Evolutionary conservation across 768 basidiomycete species (phyloP).

Genomic region (Mrakia frigida): DNA sequence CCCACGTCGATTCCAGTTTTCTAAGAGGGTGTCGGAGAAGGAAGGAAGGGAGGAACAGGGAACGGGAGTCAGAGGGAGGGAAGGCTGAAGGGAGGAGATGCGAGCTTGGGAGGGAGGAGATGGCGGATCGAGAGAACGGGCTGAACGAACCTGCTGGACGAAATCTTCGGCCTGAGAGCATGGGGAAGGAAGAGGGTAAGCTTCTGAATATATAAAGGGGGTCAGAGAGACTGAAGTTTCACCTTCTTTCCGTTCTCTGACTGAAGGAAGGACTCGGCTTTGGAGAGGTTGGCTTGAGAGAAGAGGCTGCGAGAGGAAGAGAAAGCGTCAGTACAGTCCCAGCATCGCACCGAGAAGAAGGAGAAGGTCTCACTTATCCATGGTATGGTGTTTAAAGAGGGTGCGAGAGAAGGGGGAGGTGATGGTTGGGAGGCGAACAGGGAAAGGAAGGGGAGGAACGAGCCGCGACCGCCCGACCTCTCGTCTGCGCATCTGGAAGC

Average conservation of each 20-base stretch:
- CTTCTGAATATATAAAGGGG: not conserved
- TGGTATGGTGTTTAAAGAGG: not conserved
- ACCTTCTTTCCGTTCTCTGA: conserved; percentile 25
- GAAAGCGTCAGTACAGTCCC: not conserved
- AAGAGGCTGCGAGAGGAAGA: not conserved
- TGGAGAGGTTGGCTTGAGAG: not conserved
- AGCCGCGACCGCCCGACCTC: too few species aligned
- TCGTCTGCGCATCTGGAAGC: too few species aligned
- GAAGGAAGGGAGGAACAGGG: too few species aligned
- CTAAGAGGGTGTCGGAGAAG: not conserved
- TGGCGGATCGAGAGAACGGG: not conserved
- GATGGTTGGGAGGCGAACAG: not conserved
- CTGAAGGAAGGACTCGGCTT: conserved; percentile 20
- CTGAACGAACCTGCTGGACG: conserved; percentile 2
- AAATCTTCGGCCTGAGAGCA: conserved; percentile 1
- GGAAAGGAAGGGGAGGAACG: not conserved
- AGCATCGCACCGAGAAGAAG: not conserved
- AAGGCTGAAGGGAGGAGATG: not conserved
- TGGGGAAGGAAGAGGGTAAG: not conserved
- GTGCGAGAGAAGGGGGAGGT: not conserved
- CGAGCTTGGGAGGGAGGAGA: not conserved
- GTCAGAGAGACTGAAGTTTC: not conserved
- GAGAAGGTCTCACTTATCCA: not conserved
- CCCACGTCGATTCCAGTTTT: conserved; percentile 22
- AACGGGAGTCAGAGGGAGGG: not conserved